Conservation (phyloP, 176 grass and related monocot genomes). For the Oryza brachyantha region DNA sequence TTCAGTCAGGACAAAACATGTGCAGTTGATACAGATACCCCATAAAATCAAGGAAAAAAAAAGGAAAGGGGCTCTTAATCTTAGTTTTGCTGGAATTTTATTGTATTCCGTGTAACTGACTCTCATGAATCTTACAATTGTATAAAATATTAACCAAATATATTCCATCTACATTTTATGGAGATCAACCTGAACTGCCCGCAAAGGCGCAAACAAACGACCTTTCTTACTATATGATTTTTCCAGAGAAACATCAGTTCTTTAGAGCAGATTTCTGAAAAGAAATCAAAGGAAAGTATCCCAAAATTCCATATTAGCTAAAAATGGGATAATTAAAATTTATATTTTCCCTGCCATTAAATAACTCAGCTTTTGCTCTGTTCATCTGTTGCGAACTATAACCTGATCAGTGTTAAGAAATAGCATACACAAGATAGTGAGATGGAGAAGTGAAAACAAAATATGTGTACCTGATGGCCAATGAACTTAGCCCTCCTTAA, state of each 20-base stretch:
- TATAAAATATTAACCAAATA: not conserved
- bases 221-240: not conserved
- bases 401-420: slow-evolving; percentile 8
- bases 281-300: not conserved
- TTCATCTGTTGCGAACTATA: not conserved
- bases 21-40: not conserved
- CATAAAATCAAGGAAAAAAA: not conserved
- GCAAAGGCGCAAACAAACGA: not conserved
- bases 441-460: not conserved
- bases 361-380: not conserved
- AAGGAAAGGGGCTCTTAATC: not conserved
- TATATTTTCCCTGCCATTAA: not conserved
- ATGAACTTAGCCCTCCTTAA: slow-evolving; percentile 68
- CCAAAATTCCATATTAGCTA: not conserved
- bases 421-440: not conserved
- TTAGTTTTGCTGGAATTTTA: not conserved
- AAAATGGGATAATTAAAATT: not conserved
- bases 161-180: not conserved
- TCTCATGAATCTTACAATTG: slow-evolving; percentile 8
- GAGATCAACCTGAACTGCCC: not conserved
- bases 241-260: not conserved
- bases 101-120: not conserved
- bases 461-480: slow-evolving; percentile 54
- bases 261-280: not conserved
- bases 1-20: slow-evolving; percentile 5